Percentiles rank a stretch among this genome's conserved stretches.
Conservation (phyloP, 2,329 filamentous ascomycete species). For the Fusarium citri region DNA sequence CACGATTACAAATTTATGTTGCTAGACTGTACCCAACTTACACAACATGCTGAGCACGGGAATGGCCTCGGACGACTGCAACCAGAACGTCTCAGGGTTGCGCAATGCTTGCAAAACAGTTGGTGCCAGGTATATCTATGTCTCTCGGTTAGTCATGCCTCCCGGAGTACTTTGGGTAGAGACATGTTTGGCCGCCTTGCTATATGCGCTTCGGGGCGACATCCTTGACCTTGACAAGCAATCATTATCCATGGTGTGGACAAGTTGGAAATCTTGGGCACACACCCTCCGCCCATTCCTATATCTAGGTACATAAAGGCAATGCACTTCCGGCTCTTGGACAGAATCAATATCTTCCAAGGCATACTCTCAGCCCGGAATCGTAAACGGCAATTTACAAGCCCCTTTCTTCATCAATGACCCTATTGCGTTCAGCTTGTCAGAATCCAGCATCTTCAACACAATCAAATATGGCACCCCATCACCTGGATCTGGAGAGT, state of each 20-base stretch:
- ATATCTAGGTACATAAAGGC: constrained; percentile 22
- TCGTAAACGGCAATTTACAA: not conserved
- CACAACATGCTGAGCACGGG: constrained; percentile 17
- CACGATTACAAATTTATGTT: constrained; percentile 19
- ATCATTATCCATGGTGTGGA: not conserved
- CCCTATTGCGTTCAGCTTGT: constrained; percentile 22
- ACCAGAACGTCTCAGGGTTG: not conserved
- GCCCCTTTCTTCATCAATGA: constrained; percentile 19
- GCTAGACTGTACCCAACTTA: constrained; percentile 8
- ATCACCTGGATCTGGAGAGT: constrained; percentile 23
- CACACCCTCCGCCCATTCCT: not conserved
- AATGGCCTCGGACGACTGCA: constrained; percentile 1
- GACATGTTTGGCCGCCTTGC: constrained; percentile 19
- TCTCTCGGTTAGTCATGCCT: constrained; percentile 16
- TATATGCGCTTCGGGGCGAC: constrained; percentile 1
- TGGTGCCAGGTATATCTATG: constrained; percentile 1
- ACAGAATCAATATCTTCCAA: not conserved
- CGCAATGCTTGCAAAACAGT: constrained; percentile 7
- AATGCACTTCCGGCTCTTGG: constrained; percentile 17
- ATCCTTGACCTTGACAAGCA: constrained; percentile 6
- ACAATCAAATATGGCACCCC: constrained; percentile 28
- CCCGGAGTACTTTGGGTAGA: not conserved
- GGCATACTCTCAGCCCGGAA: not conserved
- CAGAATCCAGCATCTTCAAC: constrained; percentile 5
- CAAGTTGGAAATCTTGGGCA: not conserved